Evolutionary conservation across 208 protist species (phyloP), one percentile per base, ranked within the genome.

Genomic region (Crithidia thermophila): DNA sequence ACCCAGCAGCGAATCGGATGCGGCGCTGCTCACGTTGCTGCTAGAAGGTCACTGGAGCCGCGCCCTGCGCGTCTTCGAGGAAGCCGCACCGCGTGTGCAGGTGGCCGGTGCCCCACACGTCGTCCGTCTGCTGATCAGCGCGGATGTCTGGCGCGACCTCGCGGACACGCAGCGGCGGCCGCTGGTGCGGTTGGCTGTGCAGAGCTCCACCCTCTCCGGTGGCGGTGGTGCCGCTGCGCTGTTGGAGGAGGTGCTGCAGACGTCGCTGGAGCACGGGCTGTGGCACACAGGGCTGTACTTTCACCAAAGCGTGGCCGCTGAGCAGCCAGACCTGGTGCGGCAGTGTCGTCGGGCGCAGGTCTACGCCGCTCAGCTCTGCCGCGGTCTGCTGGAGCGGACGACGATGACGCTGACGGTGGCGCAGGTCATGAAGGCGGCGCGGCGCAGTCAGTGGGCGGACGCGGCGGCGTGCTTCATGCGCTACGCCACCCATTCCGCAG

Each of bases 281-380:
- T 94, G 88, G 88, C 69, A 72, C 40, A 74, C 68, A 3, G 88
- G 85, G 4, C 70, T 94, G 13, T 70, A 77, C 42, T 85, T 91
- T 30, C 81, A 90, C 49, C 79, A 85, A 50, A 53, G 82, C 20
- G 45, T 91, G 10, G 61, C 59, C 3, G 56, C 70, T 27, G 83
- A 91, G 65, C 73, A 81, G 50, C 81, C 88, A 16, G 74, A 75
- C 37, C 30, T 90, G 46, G 43, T 90, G 23, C 52, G 59, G 28
- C 42, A 64, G 60, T 86, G 73, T 46, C 56, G 27, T 10, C 73
- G 53, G n/a, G 72, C 82, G n/a, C 72, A 71, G 34, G 28, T 53
- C 42, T 89, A 90, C 73, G 80, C 75, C 9, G 46, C 74, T 1
- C 67, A 78, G 28, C 74, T 91, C 18, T 84, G 78, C 46, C 45